These are phyloP conservation scores for Vanrija pseudolonga DNA, from an alignment of 1,284 basidiomycete species.

Conservation along the genomic window DNA sequence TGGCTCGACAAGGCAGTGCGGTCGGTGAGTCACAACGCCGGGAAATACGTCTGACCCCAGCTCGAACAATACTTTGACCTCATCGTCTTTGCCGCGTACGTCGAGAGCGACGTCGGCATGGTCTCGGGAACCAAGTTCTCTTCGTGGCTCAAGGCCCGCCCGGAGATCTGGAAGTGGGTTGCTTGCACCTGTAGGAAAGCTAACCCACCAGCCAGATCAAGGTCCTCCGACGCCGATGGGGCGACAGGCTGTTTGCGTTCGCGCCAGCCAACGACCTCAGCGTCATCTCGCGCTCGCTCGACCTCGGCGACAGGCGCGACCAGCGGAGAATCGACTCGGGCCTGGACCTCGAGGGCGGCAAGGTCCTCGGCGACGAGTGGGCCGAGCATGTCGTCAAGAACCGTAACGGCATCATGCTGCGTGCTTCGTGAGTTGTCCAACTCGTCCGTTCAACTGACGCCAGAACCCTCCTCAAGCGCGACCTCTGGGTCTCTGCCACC, in stretches of 20 bases:
- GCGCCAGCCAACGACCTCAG: conserved; percentile 81
- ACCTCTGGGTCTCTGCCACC: conserved; percentile 78
- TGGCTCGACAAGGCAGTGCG: conserved; percentile 50
- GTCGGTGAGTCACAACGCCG: conserved; percentile 29
- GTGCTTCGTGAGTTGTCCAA: conserved; percentile 64
- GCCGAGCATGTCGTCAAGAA: conserved; percentile 90
- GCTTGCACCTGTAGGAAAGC: conserved; percentile 1
- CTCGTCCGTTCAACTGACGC: not conserved
- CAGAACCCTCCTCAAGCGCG: conserved; percentile 61
- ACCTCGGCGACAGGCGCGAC: conserved; percentile 22
- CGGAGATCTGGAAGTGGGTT: conserved; percentile 89
- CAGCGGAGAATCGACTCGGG: conserved; percentile 47
- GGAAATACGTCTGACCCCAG: conserved; percentile 17
- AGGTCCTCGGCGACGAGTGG: conserved; percentile 88
- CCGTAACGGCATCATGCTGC: conserved; percentile 86
- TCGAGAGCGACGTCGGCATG: conserved; percentile 64
- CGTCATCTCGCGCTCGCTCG: conserved; percentile 42
- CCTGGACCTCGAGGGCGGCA: conserved; percentile 73
- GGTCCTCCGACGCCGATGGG: conserved; percentile 71
- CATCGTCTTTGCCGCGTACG: conserved; percentile 88
- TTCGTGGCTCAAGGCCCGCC: conserved; percentile 80
- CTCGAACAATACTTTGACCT: conserved; percentile 77
- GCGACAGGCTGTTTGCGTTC: conserved; percentile 78
- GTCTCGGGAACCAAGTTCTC: conserved; percentile 71
- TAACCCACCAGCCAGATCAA: conserved; percentile 66